Evolutionary conservation across 2,329 filamentous ascomycete species (phyloP).

Genomic region (Sarocladiaceae sp.): DNA sequence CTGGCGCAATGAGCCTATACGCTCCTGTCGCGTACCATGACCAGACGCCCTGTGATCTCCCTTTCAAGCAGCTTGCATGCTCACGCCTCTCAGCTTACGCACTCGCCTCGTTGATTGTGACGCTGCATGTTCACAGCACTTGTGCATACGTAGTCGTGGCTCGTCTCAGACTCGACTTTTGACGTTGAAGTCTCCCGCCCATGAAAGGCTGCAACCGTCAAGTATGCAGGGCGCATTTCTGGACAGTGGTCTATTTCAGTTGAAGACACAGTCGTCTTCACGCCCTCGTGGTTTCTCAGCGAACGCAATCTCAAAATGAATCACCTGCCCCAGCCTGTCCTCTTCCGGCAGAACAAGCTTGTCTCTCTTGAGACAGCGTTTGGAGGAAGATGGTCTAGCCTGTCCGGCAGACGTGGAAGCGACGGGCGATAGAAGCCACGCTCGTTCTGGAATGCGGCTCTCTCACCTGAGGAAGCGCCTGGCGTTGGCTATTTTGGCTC

Average conservation of each 20-base stretch:
- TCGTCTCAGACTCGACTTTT: not conserved
- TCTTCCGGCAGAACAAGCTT: not conserved
- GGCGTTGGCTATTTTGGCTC: not conserved
- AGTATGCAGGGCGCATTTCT: not conserved
- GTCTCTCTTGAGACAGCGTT: not conserved
- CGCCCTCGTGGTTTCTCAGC: conserved; percentile 3
- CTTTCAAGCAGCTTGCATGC: not conserved
- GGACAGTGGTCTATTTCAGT: not conserved
- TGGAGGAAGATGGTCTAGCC: not conserved
- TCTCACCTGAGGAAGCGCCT: not conserved
- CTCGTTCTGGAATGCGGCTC: conserved; percentile 9
- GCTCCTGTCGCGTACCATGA: no score
- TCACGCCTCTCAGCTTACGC: not conserved
- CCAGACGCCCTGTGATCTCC: no score
- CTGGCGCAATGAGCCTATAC: no score
- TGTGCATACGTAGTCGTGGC: not conserved
- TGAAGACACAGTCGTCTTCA: not conserved
- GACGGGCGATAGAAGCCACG: not conserved
- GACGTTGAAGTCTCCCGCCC: not conserved
- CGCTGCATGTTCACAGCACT: not conserved
- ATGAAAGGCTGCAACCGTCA: not conserved
- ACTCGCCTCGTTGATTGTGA: not conserved
- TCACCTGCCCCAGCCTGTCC: not conserved
- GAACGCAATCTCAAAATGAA: not conserved
- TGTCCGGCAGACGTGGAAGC: not conserved